These are phyloP conservation scores for Pythium oligandrum DNA, from an alignment of 352 stramenopile genomes.

Conservation along the genomic window DNA sequence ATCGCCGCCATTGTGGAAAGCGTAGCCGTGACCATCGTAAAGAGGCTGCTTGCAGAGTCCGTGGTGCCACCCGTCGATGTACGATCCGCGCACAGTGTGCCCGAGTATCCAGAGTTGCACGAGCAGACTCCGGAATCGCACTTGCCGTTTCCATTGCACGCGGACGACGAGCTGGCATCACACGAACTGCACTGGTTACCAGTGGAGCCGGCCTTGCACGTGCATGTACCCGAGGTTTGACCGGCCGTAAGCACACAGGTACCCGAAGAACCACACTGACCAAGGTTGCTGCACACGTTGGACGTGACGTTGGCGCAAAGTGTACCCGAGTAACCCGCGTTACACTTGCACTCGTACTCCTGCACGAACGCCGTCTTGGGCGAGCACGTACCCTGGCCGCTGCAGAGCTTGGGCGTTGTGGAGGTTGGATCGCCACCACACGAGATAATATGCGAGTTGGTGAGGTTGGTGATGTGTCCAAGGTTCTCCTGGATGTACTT, in stretches of 20 bases:
- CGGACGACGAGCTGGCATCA: constrained; percentile 27
- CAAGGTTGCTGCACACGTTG: constrained; percentile 70
- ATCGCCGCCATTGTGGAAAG: constrained; percentile 7
- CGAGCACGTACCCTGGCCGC: constrained; percentile 62
- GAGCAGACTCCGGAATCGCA: constrained; percentile 46
- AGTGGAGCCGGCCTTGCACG: constrained; percentile 40
- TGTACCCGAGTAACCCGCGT: constrained; percentile 57
- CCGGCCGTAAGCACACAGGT: constrained; percentile 33
- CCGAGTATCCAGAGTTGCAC: constrained; percentile 56
- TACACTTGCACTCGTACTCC: constrained; percentile 76
- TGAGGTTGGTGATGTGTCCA: constrained; percentile 62
- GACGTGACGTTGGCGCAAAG: constrained; percentile 46
- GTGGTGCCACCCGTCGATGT: no score
- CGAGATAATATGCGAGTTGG: constrained; percentile 35
- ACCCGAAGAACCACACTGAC: constrained; percentile 56
- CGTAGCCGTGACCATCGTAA: constrained; percentile 15
- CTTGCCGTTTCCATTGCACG: constrained; percentile 49
- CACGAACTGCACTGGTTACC: constrained; percentile 68
- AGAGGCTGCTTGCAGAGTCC: neutral
- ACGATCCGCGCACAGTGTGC: constrained; percentile 41
- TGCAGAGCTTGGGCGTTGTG: constrained; percentile 45
- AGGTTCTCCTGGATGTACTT: constrained; percentile 58
- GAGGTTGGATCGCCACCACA: constrained; percentile 46
- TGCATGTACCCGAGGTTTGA: constrained; percentile 33
- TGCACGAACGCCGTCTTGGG: constrained; percentile 47